These are phyloP conservation scores for Cryptococcus deneoformans DNA, from an alignment of 1,284 basidiomycete species.

Conservation along the genomic window DNA sequence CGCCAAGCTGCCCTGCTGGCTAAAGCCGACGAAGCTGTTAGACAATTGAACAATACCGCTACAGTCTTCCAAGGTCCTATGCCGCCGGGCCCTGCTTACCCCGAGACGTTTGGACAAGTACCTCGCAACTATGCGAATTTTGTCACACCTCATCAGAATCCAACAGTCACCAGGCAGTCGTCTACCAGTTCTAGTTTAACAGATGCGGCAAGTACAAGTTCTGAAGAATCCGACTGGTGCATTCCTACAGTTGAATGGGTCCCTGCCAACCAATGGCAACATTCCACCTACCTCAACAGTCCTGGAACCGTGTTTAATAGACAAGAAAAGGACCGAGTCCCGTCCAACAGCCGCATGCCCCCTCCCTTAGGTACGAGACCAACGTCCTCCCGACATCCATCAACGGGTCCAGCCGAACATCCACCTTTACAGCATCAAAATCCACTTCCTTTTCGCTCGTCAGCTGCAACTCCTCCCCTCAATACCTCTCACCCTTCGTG, in stretches of 20 bases:
- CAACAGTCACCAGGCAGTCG: slow-evolving; percentile 23
- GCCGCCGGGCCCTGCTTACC: not conserved
- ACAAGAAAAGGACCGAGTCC: slow-evolving; percentile 3
- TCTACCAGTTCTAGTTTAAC: slow-evolving; percentile 28
- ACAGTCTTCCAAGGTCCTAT: slow-evolving; percentile 29
- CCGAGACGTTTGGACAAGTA: slow-evolving; percentile 11
- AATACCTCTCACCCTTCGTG: not conserved
- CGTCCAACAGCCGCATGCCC: slow-evolving; percentile 26
- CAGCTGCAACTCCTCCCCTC: slow-evolving; percentile 15
- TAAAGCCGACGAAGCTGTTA: slow-evolving; percentile 42
- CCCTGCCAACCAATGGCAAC: slow-evolving; percentile 7
- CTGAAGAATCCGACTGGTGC: slow-evolving; percentile 44
- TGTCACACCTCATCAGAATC: slow-evolving; percentile 12
- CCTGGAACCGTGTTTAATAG: slow-evolving; percentile 8
- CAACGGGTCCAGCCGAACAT: not conserved
- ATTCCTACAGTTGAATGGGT: slow-evolving; percentile 46
- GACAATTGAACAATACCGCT: slow-evolving; percentile 40
- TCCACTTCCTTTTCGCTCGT: slow-evolving; percentile 20
- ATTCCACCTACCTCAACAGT: slow-evolving; percentile 12
- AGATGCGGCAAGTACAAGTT: slow-evolving; percentile 37
- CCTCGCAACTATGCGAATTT: slow-evolving; percentile 26
- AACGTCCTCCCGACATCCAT: slow-evolving; percentile 5
- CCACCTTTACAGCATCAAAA: slow-evolving; percentile 12
- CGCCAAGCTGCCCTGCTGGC: slow-evolving; percentile 27
- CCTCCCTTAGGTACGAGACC: slow-evolving; percentile 25